Evolutionary conservation across 2,329 filamentous ascomycete genomes (phyloP).

Genomic region (Pseudonectria foliicola): DNA sequence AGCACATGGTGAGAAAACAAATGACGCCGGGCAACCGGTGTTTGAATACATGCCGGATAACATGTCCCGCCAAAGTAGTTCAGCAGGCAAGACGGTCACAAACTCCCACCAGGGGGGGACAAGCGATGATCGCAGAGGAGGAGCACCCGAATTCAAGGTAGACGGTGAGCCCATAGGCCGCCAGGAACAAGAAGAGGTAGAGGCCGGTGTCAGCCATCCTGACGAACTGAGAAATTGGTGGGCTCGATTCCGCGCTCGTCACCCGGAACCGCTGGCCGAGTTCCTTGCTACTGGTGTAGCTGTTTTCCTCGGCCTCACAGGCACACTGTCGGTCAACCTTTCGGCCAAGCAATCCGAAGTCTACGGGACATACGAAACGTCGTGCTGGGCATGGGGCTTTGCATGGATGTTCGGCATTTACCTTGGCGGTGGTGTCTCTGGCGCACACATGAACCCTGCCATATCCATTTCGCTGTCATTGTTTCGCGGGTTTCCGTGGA

Average conservation of each 20-base stretch:
- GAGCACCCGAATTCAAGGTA: conserved; percentile 9
- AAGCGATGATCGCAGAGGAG: neutral
- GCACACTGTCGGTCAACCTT: conserved; percentile 10
- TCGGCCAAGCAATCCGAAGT: conserved; percentile 6
- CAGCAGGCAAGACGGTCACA: neutral
- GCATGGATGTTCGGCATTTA: conserved; percentile 21
- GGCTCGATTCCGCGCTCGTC: conserved; percentile 13
- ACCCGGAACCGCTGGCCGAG: conserved; percentile 16
- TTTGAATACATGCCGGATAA: conserved; percentile 4
- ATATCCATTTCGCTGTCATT: conserved; percentile 28
- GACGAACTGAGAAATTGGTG: conserved; percentile 17
- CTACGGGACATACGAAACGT: conserved; percentile 16
- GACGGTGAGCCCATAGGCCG: conserved; percentile 13
- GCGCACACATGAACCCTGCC: conserved; percentile 28
- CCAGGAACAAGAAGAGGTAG: conserved; percentile 8
- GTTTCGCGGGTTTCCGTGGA: conserved; percentile 31
- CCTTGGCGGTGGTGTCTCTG: conserved; percentile 20
- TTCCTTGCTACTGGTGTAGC: conserved; percentile 14
- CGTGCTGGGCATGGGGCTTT: conserved; percentile 19
- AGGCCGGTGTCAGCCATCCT: conserved; percentile 7
- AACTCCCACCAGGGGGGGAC: neutral
- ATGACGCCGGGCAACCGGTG: conserved; percentile 5
- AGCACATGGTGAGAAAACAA: conserved; percentile 2
- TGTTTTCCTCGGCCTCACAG: conserved; percentile 12
- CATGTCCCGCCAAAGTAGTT: neutral